Evolutionary conservation across 2,329 filamentous ascomycete genomes (phyloP), one percentile per base, ranked within the genome.

Genomic region (Cytospora paraplurivora): DNA sequence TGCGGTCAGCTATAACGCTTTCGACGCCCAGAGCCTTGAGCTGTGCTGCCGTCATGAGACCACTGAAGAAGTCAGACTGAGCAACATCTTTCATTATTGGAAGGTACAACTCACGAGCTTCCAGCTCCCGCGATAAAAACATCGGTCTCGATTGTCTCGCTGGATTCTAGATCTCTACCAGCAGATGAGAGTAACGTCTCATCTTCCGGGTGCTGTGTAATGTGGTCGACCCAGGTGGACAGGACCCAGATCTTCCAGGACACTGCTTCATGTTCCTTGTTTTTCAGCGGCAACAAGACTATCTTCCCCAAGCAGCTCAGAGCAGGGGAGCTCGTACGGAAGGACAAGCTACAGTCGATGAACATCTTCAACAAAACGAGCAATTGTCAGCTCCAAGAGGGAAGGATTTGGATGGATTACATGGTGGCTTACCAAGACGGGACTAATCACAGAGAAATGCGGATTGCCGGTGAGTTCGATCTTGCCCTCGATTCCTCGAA

Each of bases 11-110:
- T 15, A 79, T 71, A 17, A 78, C 54, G 51, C 68, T 73, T 11
- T 74, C 72, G 0, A 77, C 71, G 1, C 71, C 72, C 0, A 78
- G 51, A 0, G 75, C 73, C 53, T 79, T 78, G 17, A 79, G 69
- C 2, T 76, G 72, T 1, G 75, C 75, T 5, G 75, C 74, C 2
- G 21, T 62, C 33, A 57, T 62, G 19, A 62, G 54, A 4, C 54
- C 54, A 17, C 60, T 62, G 35, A 2, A 52, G 19, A 12, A 27
- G 47, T 56, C 47, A 76, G 71, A 13, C 68, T 56, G 1, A 73
- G 34, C 0, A 68, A 72, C 6, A 73, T 72, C 51, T 63, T 13
- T n/a, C 7, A 21, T 13, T 41, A 7, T 50, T 32, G 11, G 7
- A 35, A 38, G 4, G 7, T 3, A 1, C 5, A 17, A 69, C 73